A percentile compares a stretch with the other conserved stretches of the same genome.
These are phyloP conservation scores for Gossypium arboreum DNA, from an alignment of 345 rosid species.

Conservation along the genomic window DNA sequence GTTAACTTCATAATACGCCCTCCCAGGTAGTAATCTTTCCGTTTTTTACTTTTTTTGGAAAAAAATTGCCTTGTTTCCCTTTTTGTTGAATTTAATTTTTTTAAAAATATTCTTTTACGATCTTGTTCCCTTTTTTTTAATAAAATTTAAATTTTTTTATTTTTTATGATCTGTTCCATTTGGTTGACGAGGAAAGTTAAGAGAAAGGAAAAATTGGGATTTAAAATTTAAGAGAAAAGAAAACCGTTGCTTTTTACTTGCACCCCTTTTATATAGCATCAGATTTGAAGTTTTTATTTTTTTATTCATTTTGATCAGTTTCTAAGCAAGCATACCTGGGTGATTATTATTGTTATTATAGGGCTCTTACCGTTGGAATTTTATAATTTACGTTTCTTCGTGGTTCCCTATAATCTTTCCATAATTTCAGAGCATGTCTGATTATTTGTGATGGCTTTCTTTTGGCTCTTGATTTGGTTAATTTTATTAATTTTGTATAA, in stretches of 20 bases:
- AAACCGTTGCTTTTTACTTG: neutral
- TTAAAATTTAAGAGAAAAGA: neutral
- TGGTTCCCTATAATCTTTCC: neutral
- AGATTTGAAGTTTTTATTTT: constrained; percentile 17
- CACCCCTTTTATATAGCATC: neutral
- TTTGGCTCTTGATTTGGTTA: neutral
- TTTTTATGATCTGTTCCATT: constrained; percentile 6
- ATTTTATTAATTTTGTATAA: neutral
- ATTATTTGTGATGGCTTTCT: neutral
- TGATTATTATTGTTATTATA: neutral
- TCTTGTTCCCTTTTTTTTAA: neutral
- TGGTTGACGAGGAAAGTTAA: constrained; percentile 16
- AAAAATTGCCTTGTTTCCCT: neutral
- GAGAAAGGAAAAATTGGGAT: neutral
- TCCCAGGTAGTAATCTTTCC: constrained; percentile 66
- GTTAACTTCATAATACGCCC: constrained; percentile 94
- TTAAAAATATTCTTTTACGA: too few relatives aligned
- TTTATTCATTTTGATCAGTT: neutral
- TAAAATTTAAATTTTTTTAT: constrained; percentile 6
- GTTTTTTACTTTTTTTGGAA: neutral
- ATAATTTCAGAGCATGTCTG: neutral
- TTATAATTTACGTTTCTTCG: neutral
- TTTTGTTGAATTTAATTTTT: constrained; percentile 8
- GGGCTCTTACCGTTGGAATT: neutral
- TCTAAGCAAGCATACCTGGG: neutral